phyloP scores from a whole-genome alignment of 2,329 filamentous ascomycete species.

The Xylaria multiplex region DNA sequence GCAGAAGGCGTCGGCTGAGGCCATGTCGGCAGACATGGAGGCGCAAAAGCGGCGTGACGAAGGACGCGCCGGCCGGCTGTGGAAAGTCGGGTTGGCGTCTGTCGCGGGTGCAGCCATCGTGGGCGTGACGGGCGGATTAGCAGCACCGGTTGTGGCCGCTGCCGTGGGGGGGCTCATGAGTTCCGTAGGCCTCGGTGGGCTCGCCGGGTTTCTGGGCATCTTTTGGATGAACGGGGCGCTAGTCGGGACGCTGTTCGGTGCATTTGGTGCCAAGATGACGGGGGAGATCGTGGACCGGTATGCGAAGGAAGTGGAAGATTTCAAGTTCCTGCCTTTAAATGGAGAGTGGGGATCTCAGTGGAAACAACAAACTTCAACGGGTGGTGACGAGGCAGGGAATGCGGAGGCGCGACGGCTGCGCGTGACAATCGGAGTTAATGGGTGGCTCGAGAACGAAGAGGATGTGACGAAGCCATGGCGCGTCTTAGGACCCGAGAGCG shows the following conservation, averaged over 20 bases:
- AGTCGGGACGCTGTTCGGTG: slow-evolving; percentile 88
- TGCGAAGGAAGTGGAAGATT: slow-evolving; percentile 86
- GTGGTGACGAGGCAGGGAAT: slow-evolving; percentile 34
- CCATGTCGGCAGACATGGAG: slow-evolving; percentile 80
- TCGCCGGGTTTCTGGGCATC: slow-evolving; percentile 85
- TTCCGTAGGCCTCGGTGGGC: slow-evolving; percentile 83
- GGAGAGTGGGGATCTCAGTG: slow-evolving; percentile 53
- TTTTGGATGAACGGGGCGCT: slow-evolving; percentile 87
- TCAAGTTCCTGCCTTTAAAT: slow-evolving; percentile 78
- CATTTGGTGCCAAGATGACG: slow-evolving; percentile 82
- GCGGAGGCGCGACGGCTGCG: slow-evolving; percentile 66
- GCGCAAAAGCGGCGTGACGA: slow-evolving; percentile 77
- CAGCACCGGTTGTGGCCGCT: slow-evolving; percentile 86
- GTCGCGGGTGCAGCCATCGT: slow-evolving; percentile 90
- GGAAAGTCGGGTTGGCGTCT: slow-evolving; percentile 90
- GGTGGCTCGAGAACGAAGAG: slow-evolving; percentile 80
- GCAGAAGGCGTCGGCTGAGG: slow-evolving; percentile 56
- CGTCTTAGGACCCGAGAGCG: slow-evolving; percentile 74
- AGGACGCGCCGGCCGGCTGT: slow-evolving; percentile 76
- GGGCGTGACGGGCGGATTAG: slow-evolving; percentile 91
- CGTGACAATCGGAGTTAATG: slow-evolving; percentile 86
- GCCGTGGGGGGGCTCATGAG: slow-evolving; percentile 87
- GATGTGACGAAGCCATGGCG: slow-evolving; percentile 85
- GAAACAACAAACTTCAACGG: not conserved
- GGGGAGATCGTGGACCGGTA: slow-evolving; percentile 90